Evolutionary conservation across 169 alveolate species (phyloP).

Genomic region (Plasmodium yoelii): DNA sequence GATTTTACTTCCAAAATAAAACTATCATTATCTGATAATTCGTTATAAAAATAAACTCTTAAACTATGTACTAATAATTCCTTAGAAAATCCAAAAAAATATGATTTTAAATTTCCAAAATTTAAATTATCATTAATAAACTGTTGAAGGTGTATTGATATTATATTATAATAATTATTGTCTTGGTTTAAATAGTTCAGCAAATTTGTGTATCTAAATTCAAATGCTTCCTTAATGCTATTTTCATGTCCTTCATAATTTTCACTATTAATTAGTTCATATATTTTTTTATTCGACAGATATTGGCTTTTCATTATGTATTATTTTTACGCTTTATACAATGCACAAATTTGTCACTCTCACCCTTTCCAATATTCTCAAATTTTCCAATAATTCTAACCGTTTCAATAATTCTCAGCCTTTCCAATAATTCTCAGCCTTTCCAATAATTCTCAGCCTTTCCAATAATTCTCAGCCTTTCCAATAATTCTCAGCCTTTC

Average conservation of each 20-base stretch:
- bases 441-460: too few relatives aligned
- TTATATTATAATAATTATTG: constrained; percentile 9
- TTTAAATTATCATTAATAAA: constrained; percentile 44
- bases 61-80: constrained; percentile 53
- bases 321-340: too few relatives aligned
- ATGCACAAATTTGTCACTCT: too few relatives aligned
- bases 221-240: constrained; percentile 8
- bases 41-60: constrained; percentile 20
- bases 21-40: background rate
- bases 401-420: too few relatives aligned
- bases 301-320: background rate
- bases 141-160: constrained; percentile 34
- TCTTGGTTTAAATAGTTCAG: constrained; percentile 19
- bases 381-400: too few relatives aligned
- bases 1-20: too few relatives aligned
- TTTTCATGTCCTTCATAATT: constrained; percentile 26
- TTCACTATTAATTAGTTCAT: constrained; percentile 19
- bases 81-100: constrained; percentile 73
- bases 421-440: too few relatives aligned
- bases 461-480: too few relatives aligned
- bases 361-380: too few relatives aligned
- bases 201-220: constrained; percentile 17
- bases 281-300: constrained; percentile 52
- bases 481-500: too few relatives aligned
- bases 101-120: constrained; percentile 31